Evolutionary conservation across 345 rosid species (phyloP).

Genomic region (Noccaea caerulescens): DNA sequence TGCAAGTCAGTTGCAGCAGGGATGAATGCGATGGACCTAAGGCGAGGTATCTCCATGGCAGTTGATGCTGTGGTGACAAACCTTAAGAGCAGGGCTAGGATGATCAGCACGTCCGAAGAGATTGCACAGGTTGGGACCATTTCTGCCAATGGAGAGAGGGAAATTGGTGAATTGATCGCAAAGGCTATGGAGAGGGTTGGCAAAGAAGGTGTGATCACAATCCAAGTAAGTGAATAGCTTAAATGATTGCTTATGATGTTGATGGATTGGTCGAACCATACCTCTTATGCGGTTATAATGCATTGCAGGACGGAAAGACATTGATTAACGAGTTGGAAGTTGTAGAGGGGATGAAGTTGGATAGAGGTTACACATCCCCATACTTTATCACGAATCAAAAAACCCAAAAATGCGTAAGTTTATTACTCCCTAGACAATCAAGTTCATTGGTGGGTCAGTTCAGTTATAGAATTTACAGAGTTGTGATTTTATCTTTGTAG

Average conservation of each 20-base stretch:
- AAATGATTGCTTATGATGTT: constrained; percentile 1
- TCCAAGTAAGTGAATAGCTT: constrained; percentile 56
- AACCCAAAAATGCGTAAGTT: constrained; percentile 91
- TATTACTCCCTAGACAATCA: background rate
- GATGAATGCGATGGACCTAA: constrained; percentile 94
- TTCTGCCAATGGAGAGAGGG: constrained; percentile 95
- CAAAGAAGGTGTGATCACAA: constrained; percentile 97
- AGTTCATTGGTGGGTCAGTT: background rate
- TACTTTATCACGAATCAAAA: constrained; percentile 86
- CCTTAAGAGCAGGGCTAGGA: constrained; percentile 83
- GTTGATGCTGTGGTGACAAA: constrained; percentile 88
- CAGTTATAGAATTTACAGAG: background rate
- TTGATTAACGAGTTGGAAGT: constrained; percentile 89
- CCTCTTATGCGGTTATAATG: background rate
- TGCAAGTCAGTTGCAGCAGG: constrained; percentile 99
- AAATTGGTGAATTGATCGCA: constrained; percentile 94
- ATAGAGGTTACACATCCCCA: constrained; percentile 93
- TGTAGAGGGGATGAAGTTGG: constrained; percentile 97
- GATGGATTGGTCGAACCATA: background rate
- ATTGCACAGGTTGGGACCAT: constrained; percentile 99
- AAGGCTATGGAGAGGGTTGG: constrained; percentile 99
- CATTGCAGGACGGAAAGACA: constrained; percentile 87
- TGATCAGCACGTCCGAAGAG: constrained; percentile 98
- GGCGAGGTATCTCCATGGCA: constrained; percentile 87
- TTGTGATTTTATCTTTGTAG: constrained; percentile 45